Percentiles rank a stretch among this genome's conserved stretches.
Conservation (phyloP, 2,329 filamentous ascomycete genomes). For the Simplicillium sp. region DNA sequence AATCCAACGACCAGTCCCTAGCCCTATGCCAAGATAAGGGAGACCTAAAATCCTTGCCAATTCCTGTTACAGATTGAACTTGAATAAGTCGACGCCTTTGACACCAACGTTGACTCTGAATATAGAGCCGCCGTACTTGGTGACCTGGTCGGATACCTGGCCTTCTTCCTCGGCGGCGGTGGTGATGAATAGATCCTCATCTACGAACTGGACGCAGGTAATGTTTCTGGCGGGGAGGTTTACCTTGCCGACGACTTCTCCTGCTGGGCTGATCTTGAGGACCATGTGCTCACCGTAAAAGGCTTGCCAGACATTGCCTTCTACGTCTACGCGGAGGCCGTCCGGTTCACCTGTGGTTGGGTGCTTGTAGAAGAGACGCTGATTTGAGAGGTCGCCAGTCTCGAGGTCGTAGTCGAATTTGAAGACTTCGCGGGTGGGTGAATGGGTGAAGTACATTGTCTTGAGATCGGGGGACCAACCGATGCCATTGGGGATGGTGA, state of each 20-base stretch:
- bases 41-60: no score
- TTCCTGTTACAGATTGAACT: conserved; percentile 45
- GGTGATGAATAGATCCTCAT: conserved; percentile 68
- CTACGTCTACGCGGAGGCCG: conserved; percentile 73
- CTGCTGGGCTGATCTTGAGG: conserved; percentile 60
- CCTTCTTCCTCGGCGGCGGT: conserved; percentile 61
- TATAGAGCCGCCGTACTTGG: conserved; percentile 55
- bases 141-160: conserved; percentile 44
- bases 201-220: conserved; percentile 74
- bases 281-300: conserved; percentile 73
- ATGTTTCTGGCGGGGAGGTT: conserved; percentile 67
- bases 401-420: conserved; percentile 62
- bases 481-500: conserved; percentile 78
- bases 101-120: conserved; percentile 73
- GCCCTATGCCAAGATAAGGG: no score
- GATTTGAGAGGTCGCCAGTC: conserved; percentile 58
- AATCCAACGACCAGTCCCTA: no score
- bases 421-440: conserved; percentile 59
- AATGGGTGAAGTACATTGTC: conserved; percentile 78
- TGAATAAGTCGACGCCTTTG: conserved; percentile 51
- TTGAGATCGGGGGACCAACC: conserved; percentile 67
- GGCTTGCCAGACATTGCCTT: conserved; percentile 84
- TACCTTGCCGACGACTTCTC: conserved; percentile 65
- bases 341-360: conserved; percentile 62
- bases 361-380: conserved; percentile 65